phyloP scores from a whole-genome alignment of 169 alveolate genomes.

The Hammondia hammondi region DNA sequence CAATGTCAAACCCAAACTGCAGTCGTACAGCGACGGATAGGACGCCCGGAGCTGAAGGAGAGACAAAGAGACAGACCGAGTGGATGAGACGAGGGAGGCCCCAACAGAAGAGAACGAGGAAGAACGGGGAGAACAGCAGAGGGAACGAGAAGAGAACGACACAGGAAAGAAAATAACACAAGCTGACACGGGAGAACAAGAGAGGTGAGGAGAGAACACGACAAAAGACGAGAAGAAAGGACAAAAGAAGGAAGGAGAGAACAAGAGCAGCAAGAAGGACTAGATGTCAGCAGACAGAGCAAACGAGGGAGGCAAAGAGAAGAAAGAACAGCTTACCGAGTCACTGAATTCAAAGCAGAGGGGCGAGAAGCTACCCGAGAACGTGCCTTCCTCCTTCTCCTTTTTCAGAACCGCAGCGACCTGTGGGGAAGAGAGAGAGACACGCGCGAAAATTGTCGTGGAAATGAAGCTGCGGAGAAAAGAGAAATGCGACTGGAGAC shows the following conservation, averaged over 20 bases:
- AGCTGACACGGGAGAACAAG: not conserved
- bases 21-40: conserved; percentile 46
- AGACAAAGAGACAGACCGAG: not conserved
- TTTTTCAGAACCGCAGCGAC: conserved; percentile 28
- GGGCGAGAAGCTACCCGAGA: conserved; percentile 53
- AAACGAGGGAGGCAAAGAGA: no score
- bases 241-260: not conserved
- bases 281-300: no score
- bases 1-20: conserved; percentile 37
- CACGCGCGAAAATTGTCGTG: no score
- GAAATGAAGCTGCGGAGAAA: not conserved
- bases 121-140: not conserved
- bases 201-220: no score
- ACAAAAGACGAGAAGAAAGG: not conserved
- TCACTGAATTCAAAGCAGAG: conserved; percentile 51
- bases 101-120: no score
- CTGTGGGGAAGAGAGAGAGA: not conserved
- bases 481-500: not conserved
- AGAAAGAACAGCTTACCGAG: not conserved
- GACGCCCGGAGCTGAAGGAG: not conserved
- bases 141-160: not conserved
- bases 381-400: conserved; percentile 41
- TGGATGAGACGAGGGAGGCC: not conserved
- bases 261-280: not conserved
- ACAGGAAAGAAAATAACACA: not conserved